A percentile compares a stretch with the other conserved stretches of the same genome.
phyloP scores from a whole-genome alignment of 2,329 filamentous ascomycete genomes.

The Neocatenulostroma microsporum region DNA sequence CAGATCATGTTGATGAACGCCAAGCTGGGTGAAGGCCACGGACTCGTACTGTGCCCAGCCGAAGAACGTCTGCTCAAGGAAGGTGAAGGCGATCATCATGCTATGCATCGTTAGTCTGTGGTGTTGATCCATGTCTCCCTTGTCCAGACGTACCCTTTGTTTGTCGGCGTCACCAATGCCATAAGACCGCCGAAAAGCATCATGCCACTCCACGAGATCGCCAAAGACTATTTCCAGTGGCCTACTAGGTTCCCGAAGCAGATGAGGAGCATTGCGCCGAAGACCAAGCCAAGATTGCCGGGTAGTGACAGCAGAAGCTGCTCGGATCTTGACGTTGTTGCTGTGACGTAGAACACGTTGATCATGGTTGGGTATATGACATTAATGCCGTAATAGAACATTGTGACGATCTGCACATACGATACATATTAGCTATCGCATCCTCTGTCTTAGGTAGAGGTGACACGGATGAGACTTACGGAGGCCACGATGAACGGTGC shows the following conservation, averaged over 20 bases:
- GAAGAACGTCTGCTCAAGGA: conserved; percentile 40
- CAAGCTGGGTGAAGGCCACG: conserved; percentile 44
- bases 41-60: conserved; percentile 43
- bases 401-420: conserved; percentile 46
- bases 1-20: conserved; percentile 43
- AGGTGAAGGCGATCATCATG: conserved; percentile 42
- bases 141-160: too few species aligned
- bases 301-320: conserved; percentile 32
- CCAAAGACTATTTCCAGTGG: conserved; percentile 42
- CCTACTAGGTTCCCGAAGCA: conserved; percentile 36
- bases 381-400: conserved; percentile 49
- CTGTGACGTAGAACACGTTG: conserved; percentile 33
- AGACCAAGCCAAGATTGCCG: conserved; percentile 40
- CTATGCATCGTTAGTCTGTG: conserved; percentile 16
- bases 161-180: conserved; percentile 35
- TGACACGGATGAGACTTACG: too few species aligned
- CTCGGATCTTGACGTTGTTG: conserved; percentile 8
- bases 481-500: conserved; percentile 31
- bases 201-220: conserved; percentile 39
- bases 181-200: conserved; percentile 41
- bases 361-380: conserved; percentile 41
- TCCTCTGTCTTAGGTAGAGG: too few species aligned
- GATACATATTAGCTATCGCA: too few species aligned
- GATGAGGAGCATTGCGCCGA: conserved; percentile 37
- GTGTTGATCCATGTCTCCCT: too few species aligned